phyloP scores from a whole-genome alignment of 78 protist genomes.

The Dictyostelium capitatum region DNA sequence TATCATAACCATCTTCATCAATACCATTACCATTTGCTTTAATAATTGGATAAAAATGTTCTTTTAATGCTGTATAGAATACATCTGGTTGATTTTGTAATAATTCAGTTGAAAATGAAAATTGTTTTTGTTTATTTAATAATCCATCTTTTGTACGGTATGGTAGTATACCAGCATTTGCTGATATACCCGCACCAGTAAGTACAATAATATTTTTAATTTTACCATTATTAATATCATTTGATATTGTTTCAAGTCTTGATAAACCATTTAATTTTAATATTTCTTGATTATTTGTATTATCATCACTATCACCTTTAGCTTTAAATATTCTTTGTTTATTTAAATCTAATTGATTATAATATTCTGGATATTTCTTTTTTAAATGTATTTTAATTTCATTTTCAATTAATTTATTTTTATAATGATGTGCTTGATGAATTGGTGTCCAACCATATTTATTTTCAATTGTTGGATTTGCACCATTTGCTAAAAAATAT shows the following conservation, averaged over 20 bases:
- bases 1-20: background rate
- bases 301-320: background rate
- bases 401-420: background rate
- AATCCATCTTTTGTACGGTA: slow-evolving; percentile 56
- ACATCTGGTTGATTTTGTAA: slow-evolving; percentile 20
- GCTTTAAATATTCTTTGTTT: slow-evolving; percentile 11
- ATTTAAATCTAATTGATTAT: slow-evolving; percentile 21
- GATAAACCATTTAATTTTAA: slow-evolving; percentile 44
- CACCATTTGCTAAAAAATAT: slow-evolving; percentile 44
- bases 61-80: slow-evolving; percentile 6
- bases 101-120: slow-evolving; percentile 43
- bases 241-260: slow-evolving; percentile 7
- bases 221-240: slow-evolving; percentile 31
- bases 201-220: slow-evolving; percentile 63
- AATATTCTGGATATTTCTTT: slow-evolving; percentile 6
- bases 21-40: slow-evolving; percentile 4
- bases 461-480: slow-evolving; percentile 73
- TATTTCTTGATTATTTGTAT: background rate
- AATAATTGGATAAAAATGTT: slow-evolving; percentile 67
- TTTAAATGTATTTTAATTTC: background rate
- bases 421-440: slow-evolving; percentile 20
- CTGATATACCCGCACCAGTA: slow-evolving; percentile 87
- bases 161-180: slow-evolving; percentile 84
- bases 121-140: background rate
- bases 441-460: slow-evolving; percentile 73